phyloP scores from a whole-genome alignment of 2,329 filamentous ascomycete genomes.

The Colletotrichum sp. region DNA sequence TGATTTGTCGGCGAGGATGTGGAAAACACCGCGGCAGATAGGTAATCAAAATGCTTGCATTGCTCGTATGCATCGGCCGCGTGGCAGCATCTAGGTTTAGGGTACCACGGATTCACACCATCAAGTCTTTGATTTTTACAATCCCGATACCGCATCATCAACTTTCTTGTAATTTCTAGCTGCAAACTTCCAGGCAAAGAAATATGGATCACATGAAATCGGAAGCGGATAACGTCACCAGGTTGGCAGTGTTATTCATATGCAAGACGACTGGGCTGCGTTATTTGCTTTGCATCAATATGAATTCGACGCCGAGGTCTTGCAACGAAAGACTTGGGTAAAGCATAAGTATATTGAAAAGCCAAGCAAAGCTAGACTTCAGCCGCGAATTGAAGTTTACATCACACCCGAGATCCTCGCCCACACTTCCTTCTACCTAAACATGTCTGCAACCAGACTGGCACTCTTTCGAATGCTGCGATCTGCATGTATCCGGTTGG shows the following conservation, averaged over 20 bases:
- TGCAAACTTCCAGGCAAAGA: background rate
- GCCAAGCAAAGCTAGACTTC: background rate
- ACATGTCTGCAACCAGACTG: background rate
- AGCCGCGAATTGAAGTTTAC: background rate
- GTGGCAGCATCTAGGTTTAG: background rate
- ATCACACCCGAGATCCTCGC: background rate
- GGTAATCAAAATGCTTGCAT: background rate
- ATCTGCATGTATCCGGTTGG: rapidly evolving
- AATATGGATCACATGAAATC: background rate
- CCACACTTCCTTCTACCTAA: rapidly evolving
- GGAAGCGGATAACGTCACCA: background rate
- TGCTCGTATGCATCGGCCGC: background rate
- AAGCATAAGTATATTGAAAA: background rate
- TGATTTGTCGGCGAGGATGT: background rate
- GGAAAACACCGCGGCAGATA: background rate
- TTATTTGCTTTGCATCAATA: rapidly evolving
- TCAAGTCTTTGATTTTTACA: rapidly evolving
- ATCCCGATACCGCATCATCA: rapidly evolving
- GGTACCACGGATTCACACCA: background rate
- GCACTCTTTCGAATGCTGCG: background rate
- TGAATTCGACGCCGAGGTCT: rapidly evolving
- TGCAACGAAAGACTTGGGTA: background rate
- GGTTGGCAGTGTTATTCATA: rapidly evolving
- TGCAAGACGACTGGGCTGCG: background rate
- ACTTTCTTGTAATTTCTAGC: background rate